Evolutionary conservation across 2,329 filamentous ascomycete species (phyloP).

Genomic region (Microdochium bolleyi): DNA sequence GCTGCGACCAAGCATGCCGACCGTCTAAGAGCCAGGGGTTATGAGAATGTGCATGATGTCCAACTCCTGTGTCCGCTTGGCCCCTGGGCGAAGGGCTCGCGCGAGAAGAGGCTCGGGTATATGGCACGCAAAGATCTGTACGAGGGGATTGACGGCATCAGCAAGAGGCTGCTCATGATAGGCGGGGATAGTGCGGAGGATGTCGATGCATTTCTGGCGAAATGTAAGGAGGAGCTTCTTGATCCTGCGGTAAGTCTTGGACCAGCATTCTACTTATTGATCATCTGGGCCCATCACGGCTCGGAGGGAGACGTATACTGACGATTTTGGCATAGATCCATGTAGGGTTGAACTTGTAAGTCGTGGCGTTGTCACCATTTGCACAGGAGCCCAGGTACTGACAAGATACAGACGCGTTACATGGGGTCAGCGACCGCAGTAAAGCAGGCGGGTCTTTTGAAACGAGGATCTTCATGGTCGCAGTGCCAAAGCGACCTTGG

Average conservation of each 20-base stretch:
- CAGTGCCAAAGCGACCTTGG: too few relatives aligned
- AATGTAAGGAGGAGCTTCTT: constrained; percentile 8
- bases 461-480: too few relatives aligned
- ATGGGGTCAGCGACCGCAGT: constrained; percentile 9
- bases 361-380: background rate
- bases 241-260: constrained; percentile 4
- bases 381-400: background rate
- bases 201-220: constrained; percentile 6
- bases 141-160: constrained; percentile 13
- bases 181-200: constrained; percentile 14
- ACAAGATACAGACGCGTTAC: constrained; percentile 4
- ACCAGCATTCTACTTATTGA: background rate
- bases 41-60: constrained; percentile 10
- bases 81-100: constrained; percentile 11
- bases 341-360: constrained; percentile 8
- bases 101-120: constrained; percentile 12
- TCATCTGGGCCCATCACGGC: too few relatives aligned
- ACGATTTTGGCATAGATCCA: constrained; percentile 5
- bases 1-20: constrained; percentile 7
- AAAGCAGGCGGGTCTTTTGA: too few relatives aligned
- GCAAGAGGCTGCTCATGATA: constrained; percentile 14
- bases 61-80: constrained; percentile 9
- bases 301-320: background rate
- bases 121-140: constrained; percentile 13
- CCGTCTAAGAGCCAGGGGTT: constrained; percentile 9